Base-by-base conservation (phyloP, 768 basidiomycete genomes). In the Coprinopsis strossmayeri region DNA sequence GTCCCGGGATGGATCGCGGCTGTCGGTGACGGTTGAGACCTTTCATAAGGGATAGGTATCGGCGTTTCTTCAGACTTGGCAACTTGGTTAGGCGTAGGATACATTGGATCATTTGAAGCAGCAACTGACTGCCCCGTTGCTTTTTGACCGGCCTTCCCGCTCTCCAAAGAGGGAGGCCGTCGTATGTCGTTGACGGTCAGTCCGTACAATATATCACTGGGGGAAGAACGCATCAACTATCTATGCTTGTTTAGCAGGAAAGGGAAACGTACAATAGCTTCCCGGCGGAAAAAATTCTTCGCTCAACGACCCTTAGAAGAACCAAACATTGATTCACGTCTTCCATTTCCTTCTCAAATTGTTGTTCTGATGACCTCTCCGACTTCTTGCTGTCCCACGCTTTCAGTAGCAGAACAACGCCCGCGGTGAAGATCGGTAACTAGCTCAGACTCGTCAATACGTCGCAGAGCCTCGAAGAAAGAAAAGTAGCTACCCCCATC, bases 131-230 rank as follows among this genome's bases (percentile, higher is more conserved):
- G n/a, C n/a, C n/a, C n/a, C n/a, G n/a, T n/a, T n/a, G n/a, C n/a
- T n/a, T n/a, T n/a, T n/a, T n/a, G n/a, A n/a, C n/a, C n/a, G n/a
- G n/a, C n/a, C n/a, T n/a, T n/a, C n/a, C n/a, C n/a, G n/a, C n/a
- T n/a, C n/a, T n/a, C n/a, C n/a, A n/a, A n/a, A n/a, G n/a, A n/a
- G n/a, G n/a, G n/a, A n/a, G n/a, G n/a, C n/a, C n/a, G n/a, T n/a
- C n/a, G 85, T 68, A 0, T 82, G 83, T 0, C 87, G 69, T 20
- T 86, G 0, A 73, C 79, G 3, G 84, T 82, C 0, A 87, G 69
- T 53, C 87, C 83, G 53, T 78, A 85, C 18, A 87, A 64, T 34
- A 87, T 75, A 55, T 87, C 83, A 82, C 84, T 85, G 51, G 7
- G 3, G 21, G 15, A 24, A 27, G 23, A 30, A 5, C 12, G 21